Evolutionary conservation across 2,329 filamentous ascomycete genomes (phyloP), one percentile per base, ranked within the genome.

Genomic region (Metarhizium robertsii): DNA sequence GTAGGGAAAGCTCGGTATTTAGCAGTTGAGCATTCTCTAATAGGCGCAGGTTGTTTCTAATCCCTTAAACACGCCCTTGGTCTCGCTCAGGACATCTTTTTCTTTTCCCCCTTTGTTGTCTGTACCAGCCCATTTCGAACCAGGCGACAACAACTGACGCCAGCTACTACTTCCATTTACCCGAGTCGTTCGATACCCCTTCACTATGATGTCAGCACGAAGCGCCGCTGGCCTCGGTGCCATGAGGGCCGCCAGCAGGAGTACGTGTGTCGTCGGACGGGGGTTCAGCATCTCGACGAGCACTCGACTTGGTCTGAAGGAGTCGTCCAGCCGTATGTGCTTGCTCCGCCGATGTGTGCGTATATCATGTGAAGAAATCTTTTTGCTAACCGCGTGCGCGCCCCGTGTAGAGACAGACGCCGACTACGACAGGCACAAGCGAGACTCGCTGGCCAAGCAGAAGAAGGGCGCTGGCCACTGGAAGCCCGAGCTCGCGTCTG

Each of bases 401-500:
- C 34, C 11, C 8, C n/a, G 20, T 6, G 6, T 50, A 73, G 66
- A 68, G 60, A 70, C 67, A 52, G 64, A 72, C 47, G 61, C 70
- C 14, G 71, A 77, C 60, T 71, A 73, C 63, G 79, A 85, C 58
- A 79, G 73, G 66, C 81, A 84, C 72, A 85, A 86, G 73, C 69
- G 79, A 55, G 81, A 85, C 64, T 75, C 76, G 29, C 71, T 86
- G 47, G 57, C 77, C 60, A 91, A 92, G 75, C 80, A 89, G 58
- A 83, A 86, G 69, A 71, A 79, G 43, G 88, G 88, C 58, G 79
- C 82, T 67, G 85, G 78, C 53, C 79, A 90, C 67, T 94, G 90
- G 89, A 87, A 88, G 73, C 78, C 86, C 25, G 84, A 87, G 68
- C 76, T 95, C 52, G 88, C 89, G 3, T 88, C 84, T 52, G 83